Base-by-base conservation (phyloP, 139 green algal species). In the Ostreobium quekettii region DNA sequence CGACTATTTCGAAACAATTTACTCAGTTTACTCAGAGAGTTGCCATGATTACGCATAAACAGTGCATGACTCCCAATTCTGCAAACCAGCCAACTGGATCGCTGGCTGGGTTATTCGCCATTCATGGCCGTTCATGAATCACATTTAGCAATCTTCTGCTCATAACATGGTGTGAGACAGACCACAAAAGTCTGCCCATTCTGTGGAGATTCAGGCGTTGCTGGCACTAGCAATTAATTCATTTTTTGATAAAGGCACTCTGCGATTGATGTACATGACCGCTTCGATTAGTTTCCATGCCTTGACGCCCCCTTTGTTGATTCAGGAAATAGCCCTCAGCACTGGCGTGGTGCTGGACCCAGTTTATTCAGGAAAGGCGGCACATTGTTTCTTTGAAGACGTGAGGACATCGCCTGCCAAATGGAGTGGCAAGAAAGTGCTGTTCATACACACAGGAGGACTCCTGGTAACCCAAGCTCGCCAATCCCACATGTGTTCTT, bases 331-430 rank as follows among this genome's bases (percentile, higher is more conserved):
- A 4, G 80, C 89, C 0, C 48, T 64, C 32, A 47, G 73, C 0
- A 96, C 90, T 1, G 90, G 89, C 47, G 74, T 92, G n/a, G 59
- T 93, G 28, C 65, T 96, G 30, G 92, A 97, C 77, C 91, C 92
- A 1, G 90, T 97, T 42, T 97, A 97, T 76, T 87, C 78, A 2
- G 90, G 91, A 63, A 97, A 97, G 73, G 92, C 90, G 1, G 31
- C 91, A 4, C 74, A 90, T 48, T 66, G 22, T 1, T 56, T 97
- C 47, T 53, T 97, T 35, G 4, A 48, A 4, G 82, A 91, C 26
- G 90, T 97, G 62, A n/a, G 22, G 22, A 60, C 59, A 1, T 36
- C 84, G 0, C 86, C 90, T 22, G 77, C 71, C 3, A 62, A 78
- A n/a, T 97, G 92, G 92, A 36, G 31, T 2, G 86, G 86, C 1